Base-by-base conservation (phyloP, 495 filamentous ascomycete genomes). In the Aspergillus panamensis region DNA sequence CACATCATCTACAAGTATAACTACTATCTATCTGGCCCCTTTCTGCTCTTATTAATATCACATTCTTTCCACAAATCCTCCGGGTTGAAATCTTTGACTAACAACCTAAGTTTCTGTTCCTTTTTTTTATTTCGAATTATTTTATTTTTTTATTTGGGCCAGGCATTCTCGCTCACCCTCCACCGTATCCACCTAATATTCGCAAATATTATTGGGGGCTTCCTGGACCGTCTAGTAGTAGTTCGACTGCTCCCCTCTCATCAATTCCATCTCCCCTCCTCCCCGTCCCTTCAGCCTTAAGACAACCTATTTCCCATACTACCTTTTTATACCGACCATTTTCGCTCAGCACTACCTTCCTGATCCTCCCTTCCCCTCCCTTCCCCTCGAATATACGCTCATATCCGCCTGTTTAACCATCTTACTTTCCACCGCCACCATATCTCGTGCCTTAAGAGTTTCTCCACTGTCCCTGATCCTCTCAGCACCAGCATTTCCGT, bases 21-120 rank as follows among this genome's bases (percentile, higher is more conserved):
- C 17, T 51, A 49, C 55, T 20, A 17, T 45, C n/a, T 59, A 66
- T 63, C 59, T 67, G 64, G 62, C 56, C 62, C 61, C 58, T 55
- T 67, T 64, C 64, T 58, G 55, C 62, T 51, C 55, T 53, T 62
- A 52, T 62, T 55, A 57, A 62, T 63, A 51, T 62, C 61, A 52
- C 57, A 52, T 63, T 61, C 55, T 51, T 53, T 62, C 52, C 55
- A 61, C 51, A 59, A 64, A 61, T 61, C 55, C 61, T 68, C 63
- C 65, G 62, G 66, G 35, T 51, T 32, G 30, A 42, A 57, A 48
- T 45, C 42, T 21, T 45, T 45, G 42, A 45, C 42, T 45, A 45
- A 45, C 42, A 45, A 20, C 42, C 45, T 42, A 21, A 16, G 19
- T 51, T 58, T 42, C n/a, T 47, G 8, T n/a, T 58, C 32, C 6